Evolutionary conservation across 176 grass and related monocot species (phyloP), one percentile per base, ranked within the genome.

Genomic region (Eragrostis curvula): DNA sequence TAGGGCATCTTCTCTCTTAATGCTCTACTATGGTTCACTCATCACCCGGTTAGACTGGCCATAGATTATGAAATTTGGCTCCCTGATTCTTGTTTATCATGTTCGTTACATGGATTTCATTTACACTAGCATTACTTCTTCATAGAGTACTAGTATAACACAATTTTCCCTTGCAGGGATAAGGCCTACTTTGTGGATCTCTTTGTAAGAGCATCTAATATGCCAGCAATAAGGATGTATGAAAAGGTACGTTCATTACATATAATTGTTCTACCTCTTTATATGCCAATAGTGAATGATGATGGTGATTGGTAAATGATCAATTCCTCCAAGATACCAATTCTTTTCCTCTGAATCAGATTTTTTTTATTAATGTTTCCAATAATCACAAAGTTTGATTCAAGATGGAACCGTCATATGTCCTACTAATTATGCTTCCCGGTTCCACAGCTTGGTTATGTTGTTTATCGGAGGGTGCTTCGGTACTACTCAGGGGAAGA

Each of bases 401-500:
- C 52, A 12, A 27, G 0, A 63, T 44, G n/a, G 6, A 16, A 42
- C 0, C 74, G 11, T 81, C 17, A 5, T 10, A 8, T 18, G 28
- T 39, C 21, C 39, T 80, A 20, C 83, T 68, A 83, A 78, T 82
- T 82, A 36, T 60, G 2, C 45, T 45, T 13, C 8, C 66, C 70
- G 5, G 77, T 46, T 32, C 15, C 14, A 40, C 86, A 99, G 96
- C 89, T 99, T 84, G 96, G 93, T 41, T 99, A 99, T 78, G 90
- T 99, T 55, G 91, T 96, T 79, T 96, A 99, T 80, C 84, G 96
- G 71, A 91, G 96, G 82, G 96, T 99, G 18, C 73, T 99, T 43
- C 93, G 93, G n/a, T 99, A 99, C 84, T 99, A 99, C 83, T 99
- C 96, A 53, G 96, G 96, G 13, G 96, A 99, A 95, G 96, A 98